Conservation (phyloP, 2,329 filamentous ascomycete genomes). For the Clonostachys byssicola region DNA sequence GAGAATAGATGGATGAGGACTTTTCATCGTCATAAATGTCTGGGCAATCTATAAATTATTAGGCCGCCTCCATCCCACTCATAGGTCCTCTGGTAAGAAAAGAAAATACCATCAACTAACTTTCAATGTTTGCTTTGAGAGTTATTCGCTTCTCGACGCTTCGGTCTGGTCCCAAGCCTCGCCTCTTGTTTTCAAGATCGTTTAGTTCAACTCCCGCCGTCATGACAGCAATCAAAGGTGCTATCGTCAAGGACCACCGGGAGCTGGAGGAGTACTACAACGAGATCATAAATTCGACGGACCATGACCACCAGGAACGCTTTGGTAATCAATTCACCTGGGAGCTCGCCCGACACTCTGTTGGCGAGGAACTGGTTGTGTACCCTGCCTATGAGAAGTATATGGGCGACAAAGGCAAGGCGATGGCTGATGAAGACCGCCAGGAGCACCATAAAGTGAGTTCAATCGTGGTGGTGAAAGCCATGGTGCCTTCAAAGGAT, state of each 20-base stretch:
- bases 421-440: constrained; percentile 41
- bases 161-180: no score
- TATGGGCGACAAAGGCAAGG: constrained; percentile 32
- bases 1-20: no score
- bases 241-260: constrained; percentile 19
- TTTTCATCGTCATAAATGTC: no score
- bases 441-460: constrained; percentile 38
- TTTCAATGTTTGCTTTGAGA: background rate
- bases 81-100: no score
- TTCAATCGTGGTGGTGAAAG: background rate
- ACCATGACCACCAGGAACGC: constrained; percentile 28
- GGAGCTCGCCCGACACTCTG: constrained; percentile 42
- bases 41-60: no score
- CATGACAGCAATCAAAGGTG: constrained; percentile 18
- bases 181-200: no score
- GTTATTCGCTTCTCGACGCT: background rate
- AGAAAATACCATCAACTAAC: no score
- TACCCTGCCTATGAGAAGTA: constrained; percentile 50
- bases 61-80: no score
- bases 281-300: constrained; percentile 27
- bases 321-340: constrained; percentile 42
- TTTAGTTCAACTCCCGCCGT: background rate
- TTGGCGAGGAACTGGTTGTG: constrained; percentile 44
- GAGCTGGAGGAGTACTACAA: constrained; percentile 29
- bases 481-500: no score